phyloP scores from a whole-genome alignment of 2,329 filamentous ascomycete genomes.

The Samsoniella hepiali region DNA sequence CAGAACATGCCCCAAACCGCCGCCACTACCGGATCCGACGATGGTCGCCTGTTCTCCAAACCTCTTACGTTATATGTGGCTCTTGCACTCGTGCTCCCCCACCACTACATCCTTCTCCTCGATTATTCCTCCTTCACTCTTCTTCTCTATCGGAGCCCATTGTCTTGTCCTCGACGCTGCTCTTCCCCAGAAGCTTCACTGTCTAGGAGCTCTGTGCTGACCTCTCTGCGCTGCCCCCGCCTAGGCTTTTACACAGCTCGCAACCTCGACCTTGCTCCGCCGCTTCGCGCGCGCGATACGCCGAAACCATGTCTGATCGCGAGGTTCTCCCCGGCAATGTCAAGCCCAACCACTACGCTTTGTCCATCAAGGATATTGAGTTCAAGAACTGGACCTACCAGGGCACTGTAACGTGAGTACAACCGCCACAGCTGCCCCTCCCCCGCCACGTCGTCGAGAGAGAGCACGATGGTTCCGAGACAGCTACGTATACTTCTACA shows the following conservation, averaged over 20 bases:
- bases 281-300: conserved; percentile 16
- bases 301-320: conserved; percentile 51
- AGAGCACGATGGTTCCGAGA: background rate
- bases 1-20: background rate
- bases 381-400: conserved; percentile 74
- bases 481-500: background rate
- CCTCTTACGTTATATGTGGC: conserved; percentile 16
- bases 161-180: background rate
- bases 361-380: conserved; percentile 79
- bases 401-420: conserved; percentile 64
- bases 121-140: background rate
- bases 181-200: background rate
- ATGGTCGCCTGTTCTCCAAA: background rate
- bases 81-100: background rate
- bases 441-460: conserved; percentile 3
- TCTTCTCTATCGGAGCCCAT: background rate
- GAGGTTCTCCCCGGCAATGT: conserved; percentile 62
- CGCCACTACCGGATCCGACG: background rate
- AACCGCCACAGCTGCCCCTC: conserved; percentile 7
- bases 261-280: conserved; percentile 8
- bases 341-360: conserved; percentile 80
- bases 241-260: conserved; percentile 8
- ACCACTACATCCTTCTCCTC: background rate
- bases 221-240: background rate
- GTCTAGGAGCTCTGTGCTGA: conserved; percentile 13